phyloP scores from a whole-genome alignment of 768 basidiomycete species.

The Holtermanniella nyarrowii region DNA sequence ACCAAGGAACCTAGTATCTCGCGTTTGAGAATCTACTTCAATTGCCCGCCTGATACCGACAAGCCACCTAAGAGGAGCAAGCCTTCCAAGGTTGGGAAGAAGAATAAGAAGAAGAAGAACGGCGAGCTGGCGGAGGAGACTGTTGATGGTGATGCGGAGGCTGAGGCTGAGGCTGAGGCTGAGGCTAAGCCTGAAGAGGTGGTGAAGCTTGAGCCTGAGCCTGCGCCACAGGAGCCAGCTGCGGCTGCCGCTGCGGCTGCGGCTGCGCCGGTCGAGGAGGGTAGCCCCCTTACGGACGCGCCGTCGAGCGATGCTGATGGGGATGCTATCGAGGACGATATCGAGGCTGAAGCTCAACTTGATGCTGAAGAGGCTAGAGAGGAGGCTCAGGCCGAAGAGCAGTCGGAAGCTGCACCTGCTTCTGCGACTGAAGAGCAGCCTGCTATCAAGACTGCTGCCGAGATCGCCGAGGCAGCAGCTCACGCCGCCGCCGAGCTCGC shows the following conservation, averaged over 20 bases:
- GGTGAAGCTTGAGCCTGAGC: constrained; percentile 7
- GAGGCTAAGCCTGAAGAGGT: constrained; percentile 2
- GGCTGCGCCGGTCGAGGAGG: neutral
- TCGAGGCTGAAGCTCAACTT: constrained; percentile 6
- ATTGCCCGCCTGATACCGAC: constrained; percentile 39
- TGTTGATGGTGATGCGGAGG: constrained; percentile 2
- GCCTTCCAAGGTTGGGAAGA: constrained; percentile 5
- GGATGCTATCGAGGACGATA: neutral
- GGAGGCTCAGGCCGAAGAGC: constrained; percentile 3
- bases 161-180: constrained; percentile 3
- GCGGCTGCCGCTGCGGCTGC: constrained; percentile 1
- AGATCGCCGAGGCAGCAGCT: constrained; percentile 3
- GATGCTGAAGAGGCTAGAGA: constrained; percentile 6
- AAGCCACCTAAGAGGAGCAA: constrained; percentile 13
- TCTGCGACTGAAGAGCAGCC: constrained; percentile 3
- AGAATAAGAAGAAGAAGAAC: constrained; percentile 27
- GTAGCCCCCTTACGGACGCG: neutral
- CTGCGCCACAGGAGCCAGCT: constrained; percentile 2
- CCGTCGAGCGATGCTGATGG: constrained; percentile 1
- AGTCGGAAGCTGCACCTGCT: neutral
- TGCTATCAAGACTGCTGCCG: neutral
- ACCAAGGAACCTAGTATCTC: constrained; percentile 35
- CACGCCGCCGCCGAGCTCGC: constrained; percentile 2
- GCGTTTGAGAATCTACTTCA: constrained; percentile 44
- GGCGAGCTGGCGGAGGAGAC: constrained; percentile 9